Evolutionary conservation across 495 filamentous ascomycete species (phyloP).

Genomic region (Parmelia sp.): DNA sequence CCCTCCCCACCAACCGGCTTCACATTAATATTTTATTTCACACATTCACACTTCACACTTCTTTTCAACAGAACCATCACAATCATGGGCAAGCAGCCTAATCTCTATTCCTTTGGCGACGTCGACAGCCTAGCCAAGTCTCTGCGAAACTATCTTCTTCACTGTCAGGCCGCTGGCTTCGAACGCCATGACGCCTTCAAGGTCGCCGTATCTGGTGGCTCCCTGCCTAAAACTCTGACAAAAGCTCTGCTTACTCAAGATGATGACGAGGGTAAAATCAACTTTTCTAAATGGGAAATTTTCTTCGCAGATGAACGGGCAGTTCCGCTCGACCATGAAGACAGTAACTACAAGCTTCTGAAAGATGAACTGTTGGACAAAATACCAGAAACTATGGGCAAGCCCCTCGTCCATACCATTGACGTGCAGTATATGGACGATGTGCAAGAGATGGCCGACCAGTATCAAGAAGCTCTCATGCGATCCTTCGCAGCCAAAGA

Average conservation of each 20-base stretch:
- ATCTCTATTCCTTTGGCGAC: constrained; percentile 74
- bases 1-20: background rate
- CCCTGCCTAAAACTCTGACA: constrained; percentile 80
- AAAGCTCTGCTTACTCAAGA: constrained; percentile 64
- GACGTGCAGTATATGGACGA: constrained; percentile 67
- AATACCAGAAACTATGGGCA: constrained; percentile 58
- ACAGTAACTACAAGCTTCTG: constrained; percentile 88
- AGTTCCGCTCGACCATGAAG: constrained; percentile 81
- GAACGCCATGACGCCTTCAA: constrained; percentile 78
- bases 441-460: constrained; percentile 84
- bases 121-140: constrained; percentile 61
- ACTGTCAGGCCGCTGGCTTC: constrained; percentile 69
- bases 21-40: no score
- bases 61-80: constrained; percentile 12
- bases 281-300: constrained; percentile 89
- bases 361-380: constrained; percentile 84
- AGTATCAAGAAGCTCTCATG: constrained; percentile 88
- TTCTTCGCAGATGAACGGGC: constrained; percentile 98
- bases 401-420: constrained; percentile 72
- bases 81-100: constrained; percentile 68
- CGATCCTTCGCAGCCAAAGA: constrained; percentile 74
- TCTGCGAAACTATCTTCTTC: constrained; percentile 74
- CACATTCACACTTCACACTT: no score
- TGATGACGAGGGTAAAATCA: constrained; percentile 50
- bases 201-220: constrained; percentile 89